These are phyloP conservation scores for Annulohypoxylon stygium DNA, from an alignment of 495 filamentous ascomycete species.

Conservation along the genomic window DNA sequence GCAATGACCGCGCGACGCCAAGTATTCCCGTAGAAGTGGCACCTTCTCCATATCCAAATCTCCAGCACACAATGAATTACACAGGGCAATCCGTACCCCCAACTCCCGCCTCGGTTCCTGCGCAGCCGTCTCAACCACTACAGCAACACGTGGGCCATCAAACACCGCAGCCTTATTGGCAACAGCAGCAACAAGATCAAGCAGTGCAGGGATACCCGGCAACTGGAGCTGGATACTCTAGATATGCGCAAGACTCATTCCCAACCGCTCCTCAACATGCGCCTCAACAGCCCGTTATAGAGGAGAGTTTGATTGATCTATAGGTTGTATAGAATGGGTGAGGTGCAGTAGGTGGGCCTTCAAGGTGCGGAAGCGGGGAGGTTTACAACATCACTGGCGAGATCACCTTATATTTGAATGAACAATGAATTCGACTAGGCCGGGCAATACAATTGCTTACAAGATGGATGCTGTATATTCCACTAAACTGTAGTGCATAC, in stretches of 20 bases:
- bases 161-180: slow-evolving; percentile 58
- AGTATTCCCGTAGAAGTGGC: slow-evolving; percentile 53
- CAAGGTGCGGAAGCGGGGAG: background rate
- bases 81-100: slow-evolving; percentile 59
- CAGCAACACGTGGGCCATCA: slow-evolving; percentile 46
- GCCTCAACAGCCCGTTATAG: slow-evolving; percentile 72
- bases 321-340: slow-evolving; percentile 50
- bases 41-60: slow-evolving; percentile 60
- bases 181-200: slow-evolving; percentile 49
- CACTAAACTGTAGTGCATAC: too few species aligned
- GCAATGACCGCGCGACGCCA: slow-evolving; percentile 52
- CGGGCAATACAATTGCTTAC: background rate
- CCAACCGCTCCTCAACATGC: slow-evolving; percentile 73
- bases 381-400: slow-evolving; percentile 6
- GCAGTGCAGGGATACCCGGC: slow-evolving; percentile 61
- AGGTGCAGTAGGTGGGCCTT: background rate
- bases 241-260: slow-evolving; percentile 75
- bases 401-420: background rate
- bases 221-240: slow-evolving; percentile 58
- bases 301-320: slow-evolving; percentile 94
- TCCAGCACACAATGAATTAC: slow-evolving; percentile 59
- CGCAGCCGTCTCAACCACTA: slow-evolving; percentile 58
- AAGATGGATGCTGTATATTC: too few species aligned
- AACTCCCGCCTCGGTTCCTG: slow-evolving; percentile 55
- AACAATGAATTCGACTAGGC: background rate